phyloP scores from a whole-genome alignment of 2,329 filamentous ascomycete genomes.

The Emergomyces orientalis region DNA sequence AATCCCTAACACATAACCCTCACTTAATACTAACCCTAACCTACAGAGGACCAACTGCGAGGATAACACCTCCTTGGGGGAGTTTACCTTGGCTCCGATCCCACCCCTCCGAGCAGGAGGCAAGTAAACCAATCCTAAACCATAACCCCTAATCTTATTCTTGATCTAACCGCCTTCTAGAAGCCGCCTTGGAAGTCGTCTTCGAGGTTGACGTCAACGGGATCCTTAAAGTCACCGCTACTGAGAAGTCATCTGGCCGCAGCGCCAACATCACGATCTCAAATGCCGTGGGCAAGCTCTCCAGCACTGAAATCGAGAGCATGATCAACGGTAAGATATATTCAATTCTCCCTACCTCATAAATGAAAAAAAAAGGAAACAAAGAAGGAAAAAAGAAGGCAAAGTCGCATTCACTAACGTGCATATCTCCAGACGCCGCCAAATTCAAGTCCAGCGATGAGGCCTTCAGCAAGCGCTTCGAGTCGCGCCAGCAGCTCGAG shows the following conservation, averaged over 20 bases:
- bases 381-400: no score
- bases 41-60: constrained; percentile 97
- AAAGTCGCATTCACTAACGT: constrained; percentile 21
- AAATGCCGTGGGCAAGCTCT: constrained; percentile 99
- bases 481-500: constrained; percentile 98
- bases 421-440: constrained; percentile 59
- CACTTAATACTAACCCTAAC: no score
- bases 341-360: not conserved
- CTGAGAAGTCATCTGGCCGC: constrained; percentile 96
- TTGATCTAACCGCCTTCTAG: constrained; percentile 26
- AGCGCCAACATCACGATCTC: constrained; percentile 99
- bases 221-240: constrained; percentile 98
- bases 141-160: no score
- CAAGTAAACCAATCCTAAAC: no score
- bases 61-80: constrained; percentile 94
- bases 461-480: constrained; percentile 98
- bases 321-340: constrained; percentile 70
- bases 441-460: constrained; percentile 98
- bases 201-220: constrained; percentile 99
- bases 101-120: constrained; percentile 74
- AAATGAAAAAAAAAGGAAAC: not conserved
- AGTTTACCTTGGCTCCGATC: constrained; percentile 89
- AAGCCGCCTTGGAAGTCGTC: constrained; percentile 92
- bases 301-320: constrained; percentile 85
- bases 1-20: no score